phyloP scores from a whole-genome alignment of 352 stramenopile genomes.

The Phytopythium sindhum region DNA sequence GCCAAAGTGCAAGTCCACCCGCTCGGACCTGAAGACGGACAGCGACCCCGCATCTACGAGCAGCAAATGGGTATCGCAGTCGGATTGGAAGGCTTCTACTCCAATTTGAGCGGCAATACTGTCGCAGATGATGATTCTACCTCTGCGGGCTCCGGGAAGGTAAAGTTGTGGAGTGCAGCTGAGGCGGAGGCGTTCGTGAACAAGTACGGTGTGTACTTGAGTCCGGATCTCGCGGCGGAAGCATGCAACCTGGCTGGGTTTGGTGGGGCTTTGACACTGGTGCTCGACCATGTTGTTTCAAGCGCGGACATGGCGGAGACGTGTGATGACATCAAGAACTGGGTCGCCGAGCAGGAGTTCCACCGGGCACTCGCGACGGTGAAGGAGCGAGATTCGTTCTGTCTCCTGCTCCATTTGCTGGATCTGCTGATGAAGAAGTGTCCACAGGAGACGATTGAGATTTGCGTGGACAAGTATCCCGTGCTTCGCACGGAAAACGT shows the following conservation, averaged over 20 bases:
- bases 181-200: slow-evolving; percentile 69
- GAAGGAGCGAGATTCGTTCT: slow-evolving; percentile 60
- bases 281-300: slow-evolving; percentile 79
- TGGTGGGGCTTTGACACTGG: slow-evolving; percentile 53
- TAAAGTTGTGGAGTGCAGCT: slow-evolving; percentile 29
- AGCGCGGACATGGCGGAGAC: slow-evolving; percentile 70
- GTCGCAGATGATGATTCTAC: slow-evolving; percentile 3
- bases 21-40: slow-evolving; percentile 16
- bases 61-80: slow-evolving; percentile 64
- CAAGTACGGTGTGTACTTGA: slow-evolving; percentile 85
- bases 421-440: slow-evolving; percentile 83
- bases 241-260: slow-evolving; percentile 74
- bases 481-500: slow-evolving; percentile 79
- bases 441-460: slow-evolving; percentile 57
- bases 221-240: slow-evolving; percentile 77
- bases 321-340: slow-evolving; percentile 78
- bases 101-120: slow-evolving; percentile 13
- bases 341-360: slow-evolving; percentile 64
- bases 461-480: slow-evolving; percentile 71
- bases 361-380: slow-evolving; percentile 41
- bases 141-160: neutral
- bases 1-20: slow-evolving; percentile 48
- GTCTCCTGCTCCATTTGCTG: slow-evolving; percentile 70
- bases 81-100: slow-evolving; percentile 35
- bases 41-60: slow-evolving; percentile 42